Evolutionary conservation across 495 filamentous ascomycete species (phyloP), one percentile per base, ranked within the genome.

Genomic region (Lepidopterella palustris): DNA sequence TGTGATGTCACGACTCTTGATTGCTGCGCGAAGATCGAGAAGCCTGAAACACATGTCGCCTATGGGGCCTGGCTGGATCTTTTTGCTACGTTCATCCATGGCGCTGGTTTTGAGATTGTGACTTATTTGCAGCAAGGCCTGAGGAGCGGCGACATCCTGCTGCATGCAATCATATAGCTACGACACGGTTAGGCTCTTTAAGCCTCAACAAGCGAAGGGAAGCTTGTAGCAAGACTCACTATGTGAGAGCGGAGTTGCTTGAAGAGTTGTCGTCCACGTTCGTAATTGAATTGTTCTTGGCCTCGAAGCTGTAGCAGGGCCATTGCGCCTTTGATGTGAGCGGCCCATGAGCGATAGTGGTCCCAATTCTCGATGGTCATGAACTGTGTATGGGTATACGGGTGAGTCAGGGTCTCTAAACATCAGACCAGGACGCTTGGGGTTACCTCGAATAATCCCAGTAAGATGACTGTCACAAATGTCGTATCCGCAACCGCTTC

Each of bases 211-310:
- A n/a, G n/a, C n/a, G n/a, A 39, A 23, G 11, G 10, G 35, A 2
- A 10, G 27, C n/a, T 20, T n/a, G 1, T 23, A 57, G 26, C 3
- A 24, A 35, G 3, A 23, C 59, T 56, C 26, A 62, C 60, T 26
- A 62, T 57, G 51, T 62, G 60, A 35, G 53, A 48, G 18, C 60
- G 60, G n/a, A 62, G 20, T 29, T 53, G 55, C 28, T 52, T 39
- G 28, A 58, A 55, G 1, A 62, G 29, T 27, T 51, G 45, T 2
- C 54, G 53, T 45, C 60, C 55, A 48, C 40, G 60, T 23, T 62
- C 45, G 6, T 45, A 39, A 23, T 24, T 25, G 31, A 62, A 62
- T 24, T 62, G 60, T 45, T 28, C 21, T 39, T 52, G 23, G 3
- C 60, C 60, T 26, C 60, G 60, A 24, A 62, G 60, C 18, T 62